A percentile compares a stretch with the other conserved stretches of the same genome.
These are phyloP conservation scores for Salix suchowensis DNA, from an alignment of 345 rosid species.

Conservation along the genomic window DNA sequence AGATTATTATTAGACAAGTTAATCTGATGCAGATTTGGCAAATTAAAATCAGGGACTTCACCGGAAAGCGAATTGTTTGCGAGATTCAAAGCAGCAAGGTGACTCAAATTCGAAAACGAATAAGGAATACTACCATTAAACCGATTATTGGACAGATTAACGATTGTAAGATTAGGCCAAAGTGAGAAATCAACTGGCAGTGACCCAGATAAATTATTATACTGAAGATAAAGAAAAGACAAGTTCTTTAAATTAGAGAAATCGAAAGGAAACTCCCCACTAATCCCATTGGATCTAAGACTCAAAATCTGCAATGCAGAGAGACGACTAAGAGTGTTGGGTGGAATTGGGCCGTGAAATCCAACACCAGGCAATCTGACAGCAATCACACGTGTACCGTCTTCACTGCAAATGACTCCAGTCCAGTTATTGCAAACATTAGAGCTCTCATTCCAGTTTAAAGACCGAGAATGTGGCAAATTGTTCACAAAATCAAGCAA, in stretches of 20 bases:
- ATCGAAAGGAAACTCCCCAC: conserved; percentile 66
- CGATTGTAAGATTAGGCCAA: conserved; percentile 55
- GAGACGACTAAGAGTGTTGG: conserved; percentile 66
- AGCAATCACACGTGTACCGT: conserved; percentile 47
- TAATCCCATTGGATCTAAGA: conserved; percentile 68
- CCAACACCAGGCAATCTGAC: conserved; percentile 84
- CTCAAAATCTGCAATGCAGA: conserved; percentile 68
- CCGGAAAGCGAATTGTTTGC: conserved; percentile 79
- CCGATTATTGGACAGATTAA: conserved; percentile 70
- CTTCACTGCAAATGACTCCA: conserved; percentile 63
- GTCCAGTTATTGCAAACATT: conserved; percentile 59
- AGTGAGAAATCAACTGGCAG: conserved; percentile 53
- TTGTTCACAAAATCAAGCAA: conserved; percentile 54
- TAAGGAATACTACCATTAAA: conserved; percentile 65
- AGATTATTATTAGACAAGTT: conserved; percentile 64
- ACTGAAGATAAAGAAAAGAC: conserved; percentile 72
- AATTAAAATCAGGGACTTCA: conserved; percentile 61
- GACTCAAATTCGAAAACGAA: conserved; percentile 57
- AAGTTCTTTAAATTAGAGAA: conserved; percentile 53
- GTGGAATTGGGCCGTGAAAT: conserved; percentile 63
- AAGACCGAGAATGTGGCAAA: conserved; percentile 48
- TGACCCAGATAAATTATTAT: conserved; percentile 62
- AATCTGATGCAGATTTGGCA: conserved; percentile 49
- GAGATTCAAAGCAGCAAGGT: conserved; percentile 56
- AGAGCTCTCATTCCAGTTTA: conserved; percentile 56